Evolutionary conservation across 2,329 filamentous ascomycete genomes (phyloP).

Genomic region (Polytolypa hystricis): DNA sequence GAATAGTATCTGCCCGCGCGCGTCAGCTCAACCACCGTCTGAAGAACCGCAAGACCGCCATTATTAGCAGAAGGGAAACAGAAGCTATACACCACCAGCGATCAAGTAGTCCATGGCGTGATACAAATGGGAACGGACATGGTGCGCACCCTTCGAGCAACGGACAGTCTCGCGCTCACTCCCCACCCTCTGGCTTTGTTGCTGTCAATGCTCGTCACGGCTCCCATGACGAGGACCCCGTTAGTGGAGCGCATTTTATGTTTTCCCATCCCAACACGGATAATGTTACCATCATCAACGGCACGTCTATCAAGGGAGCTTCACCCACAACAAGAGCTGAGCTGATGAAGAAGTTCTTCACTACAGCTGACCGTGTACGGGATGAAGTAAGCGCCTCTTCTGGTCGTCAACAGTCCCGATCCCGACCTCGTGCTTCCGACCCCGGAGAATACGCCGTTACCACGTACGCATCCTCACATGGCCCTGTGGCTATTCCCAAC

Average conservation of each 20-base stretch:
- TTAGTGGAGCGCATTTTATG: conserved; percentile 26
- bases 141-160: conserved; percentile 18
- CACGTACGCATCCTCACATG: conserved; percentile 17
- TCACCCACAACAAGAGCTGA: conserved; percentile 49
- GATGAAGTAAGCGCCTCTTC: conserved; percentile 13
- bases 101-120: conserved; percentile 29
- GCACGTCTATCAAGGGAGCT: conserved; percentile 40
- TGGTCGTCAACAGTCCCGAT: conserved; percentile 20
- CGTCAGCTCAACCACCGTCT: conserved; percentile 72
- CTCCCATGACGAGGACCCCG: conserved; percentile 24
- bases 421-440: conserved; percentile 24
- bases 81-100: conserved; percentile 25
- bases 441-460: conserved; percentile 28
- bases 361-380: conserved; percentile 42
- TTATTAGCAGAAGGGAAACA: conserved; percentile 51
- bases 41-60: conserved; percentile 62
- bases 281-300: conserved; percentile 39
- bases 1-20: conserved; percentile 54
- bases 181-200: conserved; percentile 44
- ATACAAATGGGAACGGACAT: conserved; percentile 20
- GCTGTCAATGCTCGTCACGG: conserved; percentile 46
- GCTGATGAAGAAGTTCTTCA: conserved; percentile 52
- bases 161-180: conserved; percentile 26
- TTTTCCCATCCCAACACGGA: conserved; percentile 33
- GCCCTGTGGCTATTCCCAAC: conserved; percentile 43